Conservation (phyloP, 2,329 filamentous ascomycete genomes). For the Arthrobotrys iridis region DNA sequence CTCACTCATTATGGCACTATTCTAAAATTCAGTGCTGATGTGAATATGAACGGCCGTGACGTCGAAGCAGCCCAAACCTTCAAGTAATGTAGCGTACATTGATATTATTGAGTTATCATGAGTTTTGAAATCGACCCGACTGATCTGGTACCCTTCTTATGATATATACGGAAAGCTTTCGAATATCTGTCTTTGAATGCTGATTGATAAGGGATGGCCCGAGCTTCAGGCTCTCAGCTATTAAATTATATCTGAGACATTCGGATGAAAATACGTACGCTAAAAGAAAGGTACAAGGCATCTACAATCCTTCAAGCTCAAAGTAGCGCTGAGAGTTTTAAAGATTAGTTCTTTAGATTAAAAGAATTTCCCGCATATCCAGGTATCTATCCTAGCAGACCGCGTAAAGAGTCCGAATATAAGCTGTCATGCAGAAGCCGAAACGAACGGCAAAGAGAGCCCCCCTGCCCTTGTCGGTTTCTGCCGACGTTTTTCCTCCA, state of each 20-base stretch:
- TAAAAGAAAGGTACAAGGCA: background rate
- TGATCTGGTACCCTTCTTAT: no score
- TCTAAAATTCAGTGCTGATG: no score
- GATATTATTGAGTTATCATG: no score
- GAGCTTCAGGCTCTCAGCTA: background rate
- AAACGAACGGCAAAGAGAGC: background rate
- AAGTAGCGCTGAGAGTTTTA: conserved; percentile 20
- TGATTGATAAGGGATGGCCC: background rate
- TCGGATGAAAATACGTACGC: background rate
- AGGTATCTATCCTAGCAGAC: background rate
- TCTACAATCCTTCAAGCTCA: no score
- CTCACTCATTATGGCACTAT: no score
- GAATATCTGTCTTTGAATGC: no score
- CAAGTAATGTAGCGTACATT: no score
- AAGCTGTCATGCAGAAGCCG: background rate
- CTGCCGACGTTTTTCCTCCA: conserved; percentile 37
- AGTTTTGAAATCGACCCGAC: no score
- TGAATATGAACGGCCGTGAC: no score
- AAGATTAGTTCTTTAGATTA: conserved; percentile 17
- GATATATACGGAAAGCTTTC: no score
- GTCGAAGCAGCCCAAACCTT: no score
- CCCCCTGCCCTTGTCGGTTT: conserved; percentile 7
- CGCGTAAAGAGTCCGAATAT: background rate
- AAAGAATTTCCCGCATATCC: conserved; percentile 16
- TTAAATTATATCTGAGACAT: background rate